Conservation (phyloP, 1,139 yeast genomes). For the Entelexis paramagnoliae region DNA sequence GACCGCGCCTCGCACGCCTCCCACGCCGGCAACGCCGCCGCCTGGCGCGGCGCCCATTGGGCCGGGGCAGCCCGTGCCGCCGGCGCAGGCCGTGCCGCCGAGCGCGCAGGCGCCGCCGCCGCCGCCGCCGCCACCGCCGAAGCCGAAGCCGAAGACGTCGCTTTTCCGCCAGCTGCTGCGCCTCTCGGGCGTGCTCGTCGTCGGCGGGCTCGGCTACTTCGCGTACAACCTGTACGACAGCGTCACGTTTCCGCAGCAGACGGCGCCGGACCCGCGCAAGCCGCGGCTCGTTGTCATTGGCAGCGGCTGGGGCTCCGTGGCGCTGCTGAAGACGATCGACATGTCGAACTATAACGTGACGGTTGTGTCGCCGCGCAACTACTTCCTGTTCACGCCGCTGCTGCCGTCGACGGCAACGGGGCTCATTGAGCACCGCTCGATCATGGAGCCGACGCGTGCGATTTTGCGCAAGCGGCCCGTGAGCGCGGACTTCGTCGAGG, state of each 20-base stretch:
- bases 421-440: constrained; percentile 80
- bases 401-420: constrained; percentile 93
- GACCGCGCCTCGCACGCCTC: neutral
- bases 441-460: constrained; percentile 73
- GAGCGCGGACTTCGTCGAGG: constrained; percentile 79
- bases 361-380: constrained; percentile 86
- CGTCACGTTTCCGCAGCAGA: constrained; percentile 30
- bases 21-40: neutral
- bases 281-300: constrained; percentile 85
- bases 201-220: constrained; percentile 15
- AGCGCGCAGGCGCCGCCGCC: neutral
- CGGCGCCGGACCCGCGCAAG: constrained; percentile 41
- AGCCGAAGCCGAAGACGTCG: constrained; percentile 9
- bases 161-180: constrained; percentile 14
- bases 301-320: constrained; percentile 81
- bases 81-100: neutral
- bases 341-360: constrained; percentile 79
- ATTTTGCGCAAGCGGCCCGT: constrained; percentile 64
- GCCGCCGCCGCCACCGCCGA: neutral
- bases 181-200: constrained; percentile 6
- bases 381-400: constrained; percentile 86
- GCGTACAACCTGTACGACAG: constrained; percentile 21
- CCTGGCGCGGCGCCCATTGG: neutral
- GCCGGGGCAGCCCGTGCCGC: no score
- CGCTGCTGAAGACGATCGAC: constrained; percentile 69